Evolutionary conservation across 78 protist species (phyloP).

Genomic region (Guillardia theta): DNA sequence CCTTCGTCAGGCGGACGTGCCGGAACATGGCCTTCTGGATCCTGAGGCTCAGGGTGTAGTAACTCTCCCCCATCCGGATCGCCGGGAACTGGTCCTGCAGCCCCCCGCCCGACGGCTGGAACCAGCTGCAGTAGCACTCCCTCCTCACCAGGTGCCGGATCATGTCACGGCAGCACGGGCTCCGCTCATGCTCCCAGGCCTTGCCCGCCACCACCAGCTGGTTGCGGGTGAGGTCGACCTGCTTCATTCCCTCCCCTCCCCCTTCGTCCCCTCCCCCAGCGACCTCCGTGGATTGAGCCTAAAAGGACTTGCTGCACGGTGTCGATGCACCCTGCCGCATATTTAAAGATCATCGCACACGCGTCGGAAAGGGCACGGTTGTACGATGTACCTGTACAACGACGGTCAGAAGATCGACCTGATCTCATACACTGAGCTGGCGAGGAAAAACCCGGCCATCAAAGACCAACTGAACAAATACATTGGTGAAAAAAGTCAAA

Average conservation of each 20-base stretch:
- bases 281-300: not conserved
- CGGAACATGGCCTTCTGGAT: not conserved
- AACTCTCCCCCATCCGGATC: not conserved
- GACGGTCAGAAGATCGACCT: no score
- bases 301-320: not conserved
- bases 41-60: not conserved
- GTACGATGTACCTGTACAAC: not conserved
- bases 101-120: not conserved
- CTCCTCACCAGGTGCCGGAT: not conserved
- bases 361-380: not conserved
- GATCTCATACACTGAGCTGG: no score
- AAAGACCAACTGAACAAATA: no score
- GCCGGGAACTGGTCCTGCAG: not conserved
- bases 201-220: not conserved
- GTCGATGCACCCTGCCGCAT: not conserved
- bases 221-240: not conserved
- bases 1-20: conserved; percentile 19
- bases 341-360: not conserved
- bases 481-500: no score
- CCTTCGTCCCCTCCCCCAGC: not conserved
- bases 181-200: not conserved
- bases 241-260: not conserved
- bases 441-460: no score
- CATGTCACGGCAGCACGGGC: not conserved
- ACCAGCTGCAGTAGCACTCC: not conserved